Conservation (phyloP, 257 asterid genomes). For the Marsdenia floribunda region DNA sequence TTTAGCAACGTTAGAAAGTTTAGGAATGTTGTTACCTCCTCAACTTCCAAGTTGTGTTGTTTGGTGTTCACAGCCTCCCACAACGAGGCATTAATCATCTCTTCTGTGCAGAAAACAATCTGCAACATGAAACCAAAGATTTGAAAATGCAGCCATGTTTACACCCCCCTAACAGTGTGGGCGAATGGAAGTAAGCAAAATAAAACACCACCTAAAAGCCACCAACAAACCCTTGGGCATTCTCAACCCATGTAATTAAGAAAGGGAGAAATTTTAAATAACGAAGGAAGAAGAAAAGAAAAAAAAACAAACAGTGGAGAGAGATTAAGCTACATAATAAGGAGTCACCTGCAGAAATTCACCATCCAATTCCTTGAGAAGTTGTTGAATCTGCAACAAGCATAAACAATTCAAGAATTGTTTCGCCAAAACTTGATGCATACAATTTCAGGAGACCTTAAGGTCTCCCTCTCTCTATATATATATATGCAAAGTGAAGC, state of each 20-base stretch:
- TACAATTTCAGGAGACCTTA: background rate
- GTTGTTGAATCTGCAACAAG: conserved; percentile 56
- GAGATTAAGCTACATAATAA: background rate
- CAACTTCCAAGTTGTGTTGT: conserved; percentile 54
- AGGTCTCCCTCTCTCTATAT: too few relatives aligned
- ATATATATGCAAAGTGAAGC: background rate
- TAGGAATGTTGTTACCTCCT: conserved; percentile 38
- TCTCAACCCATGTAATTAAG: background rate
- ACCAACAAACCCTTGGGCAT: background rate
- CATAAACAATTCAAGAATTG: conserved; percentile 11
- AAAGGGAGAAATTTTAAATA: background rate
- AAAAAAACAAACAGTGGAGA: background rate
- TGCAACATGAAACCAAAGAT: conserved; percentile 24
- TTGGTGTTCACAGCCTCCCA: conserved; percentile 89
- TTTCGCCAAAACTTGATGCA: background rate
- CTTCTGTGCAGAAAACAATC: conserved; percentile 79
- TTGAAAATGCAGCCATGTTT: background rate
- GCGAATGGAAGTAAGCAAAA: background rate
- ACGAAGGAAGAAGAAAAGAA: background rate
- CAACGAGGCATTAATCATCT: conserved; percentile 64
- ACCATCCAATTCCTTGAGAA: conserved; percentile 80
- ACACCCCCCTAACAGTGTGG: too few relatives aligned
- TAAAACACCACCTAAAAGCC: background rate
- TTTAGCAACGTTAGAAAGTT: background rate
- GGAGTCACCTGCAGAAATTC: conserved; percentile 70